phyloP scores from a whole-genome alignment of 169 alveolate genomes.

The Plasmodium coatneyi region DNA sequence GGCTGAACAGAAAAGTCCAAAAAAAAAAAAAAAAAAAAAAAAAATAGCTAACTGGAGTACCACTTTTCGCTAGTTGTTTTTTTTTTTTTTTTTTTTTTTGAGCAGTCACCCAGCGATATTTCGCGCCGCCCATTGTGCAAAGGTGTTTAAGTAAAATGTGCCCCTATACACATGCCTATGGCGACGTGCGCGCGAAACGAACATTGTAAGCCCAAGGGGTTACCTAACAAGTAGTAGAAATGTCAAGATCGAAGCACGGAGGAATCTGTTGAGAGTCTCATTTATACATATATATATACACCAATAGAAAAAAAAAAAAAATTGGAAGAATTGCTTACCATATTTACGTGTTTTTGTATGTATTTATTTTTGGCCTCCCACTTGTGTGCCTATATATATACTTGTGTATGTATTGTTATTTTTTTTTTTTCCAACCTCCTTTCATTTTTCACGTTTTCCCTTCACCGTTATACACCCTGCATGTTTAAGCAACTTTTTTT shows the following conservation, averaged over 20 bases:
- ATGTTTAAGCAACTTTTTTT: background rate
- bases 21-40: background rate
- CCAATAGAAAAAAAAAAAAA: constrained; percentile 13
- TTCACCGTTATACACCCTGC: background rate
- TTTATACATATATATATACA: background rate
- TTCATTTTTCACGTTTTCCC: background rate
- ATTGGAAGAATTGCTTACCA: background rate
- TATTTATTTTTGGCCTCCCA: background rate
- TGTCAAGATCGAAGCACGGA: background rate
- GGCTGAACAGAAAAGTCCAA: background rate
- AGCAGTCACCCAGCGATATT: background rate
- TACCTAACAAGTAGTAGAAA: background rate
- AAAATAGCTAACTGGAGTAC: background rate
- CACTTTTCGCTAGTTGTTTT: too few species aligned
- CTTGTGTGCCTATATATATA: background rate
- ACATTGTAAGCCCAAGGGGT: background rate
- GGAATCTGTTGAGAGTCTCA: background rate
- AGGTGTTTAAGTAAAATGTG: background rate
- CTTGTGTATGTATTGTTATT: background rate
- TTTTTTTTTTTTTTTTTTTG: background rate
- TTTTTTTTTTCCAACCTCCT: background rate
- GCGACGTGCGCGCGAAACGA: background rate
- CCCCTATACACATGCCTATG: background rate
- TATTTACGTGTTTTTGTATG: constrained; percentile 5
- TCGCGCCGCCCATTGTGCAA: background rate